Conservation (phyloP, 345 rosid species). For the Excoecaria agallocha region DNA sequence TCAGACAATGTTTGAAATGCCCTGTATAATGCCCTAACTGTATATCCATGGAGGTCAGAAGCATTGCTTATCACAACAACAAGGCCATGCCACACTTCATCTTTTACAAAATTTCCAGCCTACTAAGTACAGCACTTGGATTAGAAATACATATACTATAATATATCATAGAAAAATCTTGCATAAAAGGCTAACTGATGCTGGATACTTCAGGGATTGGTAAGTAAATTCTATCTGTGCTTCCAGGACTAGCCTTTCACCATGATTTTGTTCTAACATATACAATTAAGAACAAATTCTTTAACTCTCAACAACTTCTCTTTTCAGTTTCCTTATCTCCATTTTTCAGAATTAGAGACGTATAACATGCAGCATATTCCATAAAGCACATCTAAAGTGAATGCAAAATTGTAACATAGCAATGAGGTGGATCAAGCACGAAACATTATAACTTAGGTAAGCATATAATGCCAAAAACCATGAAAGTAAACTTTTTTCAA, state of each 20-base stretch:
- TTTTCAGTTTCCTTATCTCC: neutral
- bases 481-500: no score
- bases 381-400: neutral
- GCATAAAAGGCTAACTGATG: neutral
- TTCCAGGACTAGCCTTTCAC: neutral
- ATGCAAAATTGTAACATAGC: neutral
- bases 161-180: neutral
- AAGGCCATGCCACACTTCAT: conserved; percentile 97
- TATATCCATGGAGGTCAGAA: conserved; percentile 91
- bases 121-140: conserved; percentile 39
- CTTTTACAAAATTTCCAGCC: conserved; percentile 99
- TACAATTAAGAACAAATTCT: no score
- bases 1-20: conserved; percentile 71
- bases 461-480: neutral
- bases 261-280: neutral
- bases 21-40: conserved; percentile 81
- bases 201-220: neutral
- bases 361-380: neutral
- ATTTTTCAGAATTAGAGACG: neutral
- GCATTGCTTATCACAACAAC: conserved; percentile 94
- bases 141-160: conserved; percentile 12
- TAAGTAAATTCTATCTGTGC: neutral
- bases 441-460: neutral
- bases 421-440: neutral
- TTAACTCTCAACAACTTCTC: no score